Evolutionary conservation across 371 early-diverging fungal species (phyloP), one percentile per base, ranked within the genome.

Genomic region (Apophysomyces elegans): DNA sequence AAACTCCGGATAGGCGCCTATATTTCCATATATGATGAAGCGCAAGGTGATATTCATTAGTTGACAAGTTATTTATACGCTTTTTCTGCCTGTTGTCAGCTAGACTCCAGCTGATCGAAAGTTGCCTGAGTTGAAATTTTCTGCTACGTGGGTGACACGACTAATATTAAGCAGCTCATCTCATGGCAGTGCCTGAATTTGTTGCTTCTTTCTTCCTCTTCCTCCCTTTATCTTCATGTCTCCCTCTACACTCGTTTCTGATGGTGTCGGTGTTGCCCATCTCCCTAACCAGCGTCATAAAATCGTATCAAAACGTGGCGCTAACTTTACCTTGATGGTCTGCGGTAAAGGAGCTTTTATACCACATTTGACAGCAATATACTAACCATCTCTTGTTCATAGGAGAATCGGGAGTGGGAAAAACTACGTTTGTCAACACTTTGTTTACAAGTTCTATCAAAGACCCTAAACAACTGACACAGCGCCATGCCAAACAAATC

Each of bases 271-370:
- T 63, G 92, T 99, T 67, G 95, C 97, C 69, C 96, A 97, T 85
- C 84, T 99, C 70, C 99, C 99, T 62, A 98, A 99, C 88, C 98
- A 99, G 82, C 81, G 90, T 65, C 97, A 98, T 80, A 92, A 92
- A 83, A 97, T 95, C 81, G 93, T 94, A 41, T 93, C 93, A 62
- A 91, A 95, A 70, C 91, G 91, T 66, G 98, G 97, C 32, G 85
- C 93, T 39, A 86, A 91, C 82, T 97, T 96, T 79, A 97, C 97
- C 56, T 72, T 99, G 67, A 95, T 98, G 93, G 96, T 97, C 37
- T 96, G 96, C 62, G 99, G 97, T 90, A 87, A 70, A 58, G 4
- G n/a, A 32, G 5, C 26, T 56, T 56, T 0, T 3, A 26, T 1
- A 26, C 37, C 58, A 36, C 35, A 11, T 62, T 46, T 35, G 18